Conservation (phyloP, 169 alveolate species). For the Eimeria sp. region DNA sequence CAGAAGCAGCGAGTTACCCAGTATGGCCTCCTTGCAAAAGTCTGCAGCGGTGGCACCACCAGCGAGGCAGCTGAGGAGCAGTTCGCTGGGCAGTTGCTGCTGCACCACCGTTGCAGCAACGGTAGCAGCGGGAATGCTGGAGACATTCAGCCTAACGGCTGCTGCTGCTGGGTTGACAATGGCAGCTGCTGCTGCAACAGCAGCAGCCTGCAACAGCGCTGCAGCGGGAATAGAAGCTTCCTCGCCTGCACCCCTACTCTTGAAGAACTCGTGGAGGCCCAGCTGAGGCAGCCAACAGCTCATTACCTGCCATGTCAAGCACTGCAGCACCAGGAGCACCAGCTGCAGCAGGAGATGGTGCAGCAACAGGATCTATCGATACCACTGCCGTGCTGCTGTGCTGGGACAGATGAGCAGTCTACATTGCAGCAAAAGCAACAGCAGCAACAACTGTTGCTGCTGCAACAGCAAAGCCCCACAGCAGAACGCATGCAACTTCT, state of each 20-base stretch:
- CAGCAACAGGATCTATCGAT: neutral
- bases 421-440: slow-evolving; percentile 48
- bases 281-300: slow-evolving; percentile 42
- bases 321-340: slow-evolving; percentile 57
- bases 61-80: slow-evolving; percentile 35
- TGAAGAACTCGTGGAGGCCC: neutral
- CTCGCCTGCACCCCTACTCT: neutral
- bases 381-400: slow-evolving; percentile 43
- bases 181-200: slow-evolving; percentile 9
- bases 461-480: slow-evolving; percentile 39
- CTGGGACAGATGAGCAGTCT: neutral
- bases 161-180: neutral
- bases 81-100: slow-evolving; percentile 25
- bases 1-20: slow-evolving; percentile 26
- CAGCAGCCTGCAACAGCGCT: neutral
- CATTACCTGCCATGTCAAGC: slow-evolving; percentile 1
- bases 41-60: slow-evolving; percentile 27
- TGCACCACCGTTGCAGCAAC: slow-evolving; percentile 39
- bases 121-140: slow-evolving; percentile 2
- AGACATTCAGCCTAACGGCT: neutral
- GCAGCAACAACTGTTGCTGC: slow-evolving; percentile 40
- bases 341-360: slow-evolving; percentile 9
- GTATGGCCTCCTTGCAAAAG: slow-evolving; percentile 14
- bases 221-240: slow-evolving; percentile 22
- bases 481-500: slow-evolving; percentile 18